A percentile compares a stretch with the other conserved stretches of the same genome.
phyloP scores from a whole-genome alignment of 2,329 filamentous ascomycete species.

The Eutypella sp. region DNA sequence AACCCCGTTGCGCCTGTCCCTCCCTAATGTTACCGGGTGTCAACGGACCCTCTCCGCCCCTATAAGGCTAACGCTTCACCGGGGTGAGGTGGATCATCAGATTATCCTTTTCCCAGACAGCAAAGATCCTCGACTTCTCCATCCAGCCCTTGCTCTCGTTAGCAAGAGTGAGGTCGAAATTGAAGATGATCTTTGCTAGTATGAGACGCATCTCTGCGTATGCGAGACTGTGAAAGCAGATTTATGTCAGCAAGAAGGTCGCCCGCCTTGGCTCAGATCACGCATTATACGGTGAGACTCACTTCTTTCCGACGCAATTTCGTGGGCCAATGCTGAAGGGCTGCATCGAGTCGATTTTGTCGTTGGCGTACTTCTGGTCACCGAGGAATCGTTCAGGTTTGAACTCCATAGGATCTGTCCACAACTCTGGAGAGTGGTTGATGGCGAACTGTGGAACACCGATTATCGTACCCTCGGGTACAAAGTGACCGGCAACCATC shows the following conservation, averaged over 20 bases:
- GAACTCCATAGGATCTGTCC: slow-evolving; percentile 14
- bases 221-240: neutral
- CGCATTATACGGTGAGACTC: neutral
- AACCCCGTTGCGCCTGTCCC: too few relatives aligned
- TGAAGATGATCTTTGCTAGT: neutral
- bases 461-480: slow-evolving; percentile 10
- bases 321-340: slow-evolving; percentile 18
- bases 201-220: neutral
- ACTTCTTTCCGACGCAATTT: slow-evolving; percentile 20
- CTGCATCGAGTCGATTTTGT: slow-evolving; percentile 16
- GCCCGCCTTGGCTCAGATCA: neutral
- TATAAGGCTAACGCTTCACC: neutral
- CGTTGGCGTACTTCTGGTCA: neutral
- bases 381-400: slow-evolving; percentile 19
- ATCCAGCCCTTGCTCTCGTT: neutral
- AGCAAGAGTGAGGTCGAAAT: neutral
- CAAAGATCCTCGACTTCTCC: neutral
- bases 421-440: slow-evolving; percentile 9
- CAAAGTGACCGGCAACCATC: slow-evolving; percentile 12
- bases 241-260: neutral
- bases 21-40: too few relatives aligned
- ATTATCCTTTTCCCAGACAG: neutral
- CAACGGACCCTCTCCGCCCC: neutral
- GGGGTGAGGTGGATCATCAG: neutral
- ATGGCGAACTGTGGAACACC: neutral